Percentiles rank a stretch among this genome's conserved stretches.
phyloP scores from a whole-genome alignment of 2,329 filamentous ascomycete genomes.

The Coleophoma crateriformis region DNA sequence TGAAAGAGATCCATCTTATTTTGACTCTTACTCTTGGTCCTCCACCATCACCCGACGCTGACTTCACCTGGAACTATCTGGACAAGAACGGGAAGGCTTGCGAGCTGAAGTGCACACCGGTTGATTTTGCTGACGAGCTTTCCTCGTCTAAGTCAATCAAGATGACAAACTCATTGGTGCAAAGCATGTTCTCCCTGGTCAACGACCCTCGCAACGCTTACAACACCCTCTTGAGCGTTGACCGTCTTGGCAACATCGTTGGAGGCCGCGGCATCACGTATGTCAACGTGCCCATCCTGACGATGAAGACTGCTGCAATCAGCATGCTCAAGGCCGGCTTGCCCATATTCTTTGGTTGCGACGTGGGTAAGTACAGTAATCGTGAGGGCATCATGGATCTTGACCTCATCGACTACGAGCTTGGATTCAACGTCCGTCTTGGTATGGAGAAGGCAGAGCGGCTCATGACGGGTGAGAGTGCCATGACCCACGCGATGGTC shows the following conservation, averaged over 20 bases:
- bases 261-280: constrained; percentile 73
- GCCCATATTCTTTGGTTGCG: constrained; percentile 84
- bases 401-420: constrained; percentile 68
- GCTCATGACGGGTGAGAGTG: constrained; percentile 66
- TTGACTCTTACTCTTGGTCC: constrained; percentile 79
- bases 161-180: constrained; percentile 54
- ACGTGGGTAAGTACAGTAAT: constrained; percentile 80
- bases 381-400: constrained; percentile 74
- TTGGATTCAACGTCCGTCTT: constrained; percentile 75
- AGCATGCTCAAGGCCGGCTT: constrained; percentile 72
- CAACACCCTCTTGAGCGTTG: constrained; percentile 67
- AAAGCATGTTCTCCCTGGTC: constrained; percentile 72
- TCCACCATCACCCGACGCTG: constrained; percentile 60
- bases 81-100: constrained; percentile 63
- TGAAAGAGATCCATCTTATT: constrained; percentile 74
- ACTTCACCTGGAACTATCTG: constrained; percentile 77
- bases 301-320: constrained; percentile 69
- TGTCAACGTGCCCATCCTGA: constrained; percentile 71
- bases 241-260: constrained; percentile 75
- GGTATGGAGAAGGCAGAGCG: constrained; percentile 72
- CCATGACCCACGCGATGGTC: constrained; percentile 93
- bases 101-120: constrained; percentile 59
- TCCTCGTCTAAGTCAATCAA: constrained; percentile 51
- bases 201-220: constrained; percentile 79
- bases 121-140: constrained; percentile 66